Evolutionary conservation across 169 alveolate genomes (phyloP).

Genomic region (Toxoplasma gondii): DNA sequence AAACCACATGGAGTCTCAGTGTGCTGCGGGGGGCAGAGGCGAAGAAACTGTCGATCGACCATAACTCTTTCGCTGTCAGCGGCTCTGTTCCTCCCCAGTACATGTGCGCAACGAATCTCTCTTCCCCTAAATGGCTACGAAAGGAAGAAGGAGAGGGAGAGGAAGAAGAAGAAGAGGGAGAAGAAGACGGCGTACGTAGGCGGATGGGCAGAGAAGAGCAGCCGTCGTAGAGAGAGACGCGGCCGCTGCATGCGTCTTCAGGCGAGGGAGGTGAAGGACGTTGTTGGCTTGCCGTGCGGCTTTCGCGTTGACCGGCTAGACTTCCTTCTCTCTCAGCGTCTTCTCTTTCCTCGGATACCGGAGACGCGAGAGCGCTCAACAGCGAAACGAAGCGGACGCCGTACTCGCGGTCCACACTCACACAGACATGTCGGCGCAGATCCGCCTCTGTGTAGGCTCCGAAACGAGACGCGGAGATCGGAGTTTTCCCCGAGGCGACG

Average conservation of each 20-base stretch:
- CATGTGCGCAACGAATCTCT: slow-evolving; percentile 29
- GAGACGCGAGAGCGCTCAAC: neutral
- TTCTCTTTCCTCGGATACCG: neutral
- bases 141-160: neutral
- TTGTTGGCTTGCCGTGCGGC: too few relatives aligned
- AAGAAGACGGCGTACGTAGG: neutral
- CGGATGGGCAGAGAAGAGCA: neutral
- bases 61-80: slow-evolving; percentile 22
- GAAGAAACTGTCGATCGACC: slow-evolving; percentile 40
- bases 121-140: neutral
- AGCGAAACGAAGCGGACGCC: slow-evolving; percentile 25
- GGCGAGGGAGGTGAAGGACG: neutral
- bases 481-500: neutral
- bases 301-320: neutral
- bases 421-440: neutral
- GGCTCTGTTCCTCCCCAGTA: slow-evolving; percentile 28
- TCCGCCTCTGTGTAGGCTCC: neutral
- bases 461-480: neutral
- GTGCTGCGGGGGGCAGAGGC: slow-evolving; percentile 37
- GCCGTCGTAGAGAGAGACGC: slow-evolving; percentile 2
- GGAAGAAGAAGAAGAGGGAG: neutral
- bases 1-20: slow-evolving; percentile 34
- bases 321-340: neutral
- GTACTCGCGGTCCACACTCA: neutral
- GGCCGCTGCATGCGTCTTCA: slow-evolving; percentile 1